Evolutionary conservation across 2,329 filamentous ascomycete genomes (phyloP).

Genomic region (Drechslerella stenobrocha): DNA sequence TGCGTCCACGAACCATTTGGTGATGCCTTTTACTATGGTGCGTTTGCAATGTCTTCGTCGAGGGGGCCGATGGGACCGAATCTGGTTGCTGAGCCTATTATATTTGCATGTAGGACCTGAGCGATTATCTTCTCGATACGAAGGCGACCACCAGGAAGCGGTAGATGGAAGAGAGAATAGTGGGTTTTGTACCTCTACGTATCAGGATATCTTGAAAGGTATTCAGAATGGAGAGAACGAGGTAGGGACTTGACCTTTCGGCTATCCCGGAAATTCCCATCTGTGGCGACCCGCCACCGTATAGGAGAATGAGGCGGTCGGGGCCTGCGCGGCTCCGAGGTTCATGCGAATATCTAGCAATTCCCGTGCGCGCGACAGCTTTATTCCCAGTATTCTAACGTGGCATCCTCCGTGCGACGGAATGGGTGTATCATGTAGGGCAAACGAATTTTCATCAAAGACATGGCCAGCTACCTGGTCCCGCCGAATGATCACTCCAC

Average conservation of each 20-base stretch:
- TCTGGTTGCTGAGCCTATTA: not conserved
- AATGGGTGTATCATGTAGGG: slow-evolving; percentile 61
- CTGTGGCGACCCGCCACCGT: slow-evolving; percentile 36
- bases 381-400: slow-evolving; percentile 13
- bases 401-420: slow-evolving; percentile 11
- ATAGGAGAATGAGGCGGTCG: not conserved
- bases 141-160: slow-evolving; percentile 61
- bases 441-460: slow-evolving; percentile 96
- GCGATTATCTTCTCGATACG: slow-evolving; percentile 76
- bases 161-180: slow-evolving; percentile 61
- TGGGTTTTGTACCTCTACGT: slow-evolving; percentile 72
- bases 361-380: not conserved
- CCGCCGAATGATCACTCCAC: slow-evolving; percentile 71
- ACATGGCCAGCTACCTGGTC: slow-evolving; percentile 90
- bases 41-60: too few species aligned
- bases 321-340: slow-evolving; percentile 3
- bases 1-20: slow-evolving; percentile 96
- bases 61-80: not conserved
- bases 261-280: slow-evolving; percentile 5
- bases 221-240: slow-evolving; percentile 73
- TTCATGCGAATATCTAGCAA: not conserved
- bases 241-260: slow-evolving; percentile 69
- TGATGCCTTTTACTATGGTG: slow-evolving; percentile 90
- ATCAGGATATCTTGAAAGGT: slow-evolving; percentile 73
- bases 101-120: slow-evolving; percentile 63